phyloP scores from a whole-genome alignment of 805 yeast genomes.

The Ogataea philodendri region DNA sequence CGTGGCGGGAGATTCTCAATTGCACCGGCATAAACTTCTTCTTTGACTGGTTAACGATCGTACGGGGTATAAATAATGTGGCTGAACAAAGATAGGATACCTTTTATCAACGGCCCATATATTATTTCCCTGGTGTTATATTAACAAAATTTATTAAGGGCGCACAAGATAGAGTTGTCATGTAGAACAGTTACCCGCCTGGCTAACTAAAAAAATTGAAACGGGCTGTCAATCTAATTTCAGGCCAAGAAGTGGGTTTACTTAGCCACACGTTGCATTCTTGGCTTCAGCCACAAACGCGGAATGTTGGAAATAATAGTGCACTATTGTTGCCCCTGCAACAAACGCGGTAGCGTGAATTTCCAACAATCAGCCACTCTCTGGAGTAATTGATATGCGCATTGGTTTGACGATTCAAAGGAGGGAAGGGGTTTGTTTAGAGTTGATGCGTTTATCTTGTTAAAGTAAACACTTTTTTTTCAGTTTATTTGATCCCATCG shows the following conservation, averaged over 20 bases:
- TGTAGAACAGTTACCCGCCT: conserved; percentile 9
- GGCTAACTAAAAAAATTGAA: background rate
- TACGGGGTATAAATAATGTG: background rate
- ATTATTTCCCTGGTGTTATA: no score
- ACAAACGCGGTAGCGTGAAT: conserved; percentile 5
- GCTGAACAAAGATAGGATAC: conserved; percentile 2
- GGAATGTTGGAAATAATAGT: conserved; percentile 5
- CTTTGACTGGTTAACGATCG: conserved; percentile 1
- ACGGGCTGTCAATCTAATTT: conserved; percentile 5
- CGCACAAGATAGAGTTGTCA: no score
- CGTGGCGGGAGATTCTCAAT: conserved; percentile 1
- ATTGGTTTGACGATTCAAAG: conserved; percentile 3
- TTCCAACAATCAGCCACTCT: background rate
- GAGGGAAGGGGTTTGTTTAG: conserved; percentile 4
- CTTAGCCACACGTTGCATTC: no score
- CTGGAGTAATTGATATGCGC: conserved; percentile 3
- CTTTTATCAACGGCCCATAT: conserved; percentile 7
- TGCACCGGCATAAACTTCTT: conserved; percentile 4
- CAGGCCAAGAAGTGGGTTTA: no score
- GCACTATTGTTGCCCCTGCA: conserved; percentile 1
- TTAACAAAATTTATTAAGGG: no score
- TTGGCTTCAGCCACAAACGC: background rate
- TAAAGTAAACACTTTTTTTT: no score
- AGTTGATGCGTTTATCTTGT: conserved; percentile 1
- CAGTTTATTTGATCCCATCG: no score